Evolutionary conservation across 164 flowering plant species (phyloP).

Genomic region (Echeveria elegans): DNA sequence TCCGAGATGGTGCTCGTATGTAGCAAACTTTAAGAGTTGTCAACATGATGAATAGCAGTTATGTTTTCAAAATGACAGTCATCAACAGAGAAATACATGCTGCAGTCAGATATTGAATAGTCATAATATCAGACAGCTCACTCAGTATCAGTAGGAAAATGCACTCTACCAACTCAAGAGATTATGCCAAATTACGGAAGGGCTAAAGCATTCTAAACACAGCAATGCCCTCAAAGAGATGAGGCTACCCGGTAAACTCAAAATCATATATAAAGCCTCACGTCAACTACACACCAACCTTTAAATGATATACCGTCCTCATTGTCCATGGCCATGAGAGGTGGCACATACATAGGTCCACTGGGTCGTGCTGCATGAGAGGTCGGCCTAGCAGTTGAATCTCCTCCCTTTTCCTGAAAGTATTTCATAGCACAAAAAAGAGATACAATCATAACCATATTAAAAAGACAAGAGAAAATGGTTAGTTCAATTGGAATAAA

Average conservation of each 20-base stretch:
- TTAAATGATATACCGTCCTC: conserved; percentile 65
- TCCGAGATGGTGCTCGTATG: not conserved
- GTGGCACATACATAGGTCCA: conserved; percentile 49
- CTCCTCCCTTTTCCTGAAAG: conserved; percentile 56
- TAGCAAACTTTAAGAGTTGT: not conserved
- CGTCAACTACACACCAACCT: conserved; percentile 26
- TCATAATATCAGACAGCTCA: not conserved
- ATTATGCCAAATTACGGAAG: not conserved
- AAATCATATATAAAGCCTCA: too few relatives aligned
- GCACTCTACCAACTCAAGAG: not conserved
- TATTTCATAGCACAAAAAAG: not conserved
- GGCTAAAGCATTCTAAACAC: not conserved
- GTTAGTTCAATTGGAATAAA: too few relatives aligned
- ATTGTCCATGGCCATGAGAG: conserved; percentile 47
- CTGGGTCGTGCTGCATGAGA: conserved; percentile 39
- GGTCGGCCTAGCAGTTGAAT: conserved; percentile 45
- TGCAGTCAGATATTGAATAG: not conserved
- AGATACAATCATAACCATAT: not conserved
- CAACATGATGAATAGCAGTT: not conserved
- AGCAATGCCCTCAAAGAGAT: not conserved
- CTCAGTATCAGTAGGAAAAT: not conserved
- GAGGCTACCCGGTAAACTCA: not conserved
- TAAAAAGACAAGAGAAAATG: not conserved
- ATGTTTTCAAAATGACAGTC: not conserved
- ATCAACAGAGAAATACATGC: not conserved